A percentile compares a stretch with the other conserved stretches of the same genome.
Conservation (phyloP, 176 grass and related monocot genomes). For the Phoenix dactylifera region DNA sequence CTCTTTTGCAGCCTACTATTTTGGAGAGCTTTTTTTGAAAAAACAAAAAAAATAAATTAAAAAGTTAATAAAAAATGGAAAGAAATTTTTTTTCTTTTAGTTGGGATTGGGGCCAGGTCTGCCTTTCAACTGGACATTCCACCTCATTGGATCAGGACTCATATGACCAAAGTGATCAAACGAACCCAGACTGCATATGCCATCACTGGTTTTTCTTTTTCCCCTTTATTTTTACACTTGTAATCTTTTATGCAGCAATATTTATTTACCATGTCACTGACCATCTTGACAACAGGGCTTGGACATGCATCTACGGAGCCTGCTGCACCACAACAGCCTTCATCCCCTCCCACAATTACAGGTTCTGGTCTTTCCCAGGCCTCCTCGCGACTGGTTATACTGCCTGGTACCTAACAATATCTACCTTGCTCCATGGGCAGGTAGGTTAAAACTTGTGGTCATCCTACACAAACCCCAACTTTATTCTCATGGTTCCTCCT, state of each 20-base stretch:
- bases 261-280: too few relatives aligned
- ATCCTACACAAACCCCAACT: neutral
- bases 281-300: too few relatives aligned
- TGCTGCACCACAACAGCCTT: constrained; percentile 37
- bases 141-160: too few relatives aligned
- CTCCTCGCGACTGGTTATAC: constrained; percentile 83
- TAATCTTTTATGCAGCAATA: constrained; percentile 9
- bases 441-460: constrained; percentile 8
- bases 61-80: too few relatives aligned
- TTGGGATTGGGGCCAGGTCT: too few relatives aligned
- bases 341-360: constrained; percentile 87
- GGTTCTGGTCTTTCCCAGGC: constrained; percentile 90
- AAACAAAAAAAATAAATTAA: too few relatives aligned
- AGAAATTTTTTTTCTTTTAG: neutral
- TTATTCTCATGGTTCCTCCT: too few relatives aligned
- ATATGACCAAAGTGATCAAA: too few relatives aligned
- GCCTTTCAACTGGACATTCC: too few relatives aligned
- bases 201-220: neutral
- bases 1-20: too few relatives aligned
- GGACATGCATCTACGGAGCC: too few relatives aligned
- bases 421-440: constrained; percentile 61
- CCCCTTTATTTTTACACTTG: neutral
- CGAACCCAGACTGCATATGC: neutral
- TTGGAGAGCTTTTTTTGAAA: too few relatives aligned
- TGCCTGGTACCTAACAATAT: constrained; percentile 75